Evolutionary conservation across 1,284 basidiomycete genomes (phyloP), one percentile per base, ranked within the genome.

Genomic region (Malassezia obtusa): DNA sequence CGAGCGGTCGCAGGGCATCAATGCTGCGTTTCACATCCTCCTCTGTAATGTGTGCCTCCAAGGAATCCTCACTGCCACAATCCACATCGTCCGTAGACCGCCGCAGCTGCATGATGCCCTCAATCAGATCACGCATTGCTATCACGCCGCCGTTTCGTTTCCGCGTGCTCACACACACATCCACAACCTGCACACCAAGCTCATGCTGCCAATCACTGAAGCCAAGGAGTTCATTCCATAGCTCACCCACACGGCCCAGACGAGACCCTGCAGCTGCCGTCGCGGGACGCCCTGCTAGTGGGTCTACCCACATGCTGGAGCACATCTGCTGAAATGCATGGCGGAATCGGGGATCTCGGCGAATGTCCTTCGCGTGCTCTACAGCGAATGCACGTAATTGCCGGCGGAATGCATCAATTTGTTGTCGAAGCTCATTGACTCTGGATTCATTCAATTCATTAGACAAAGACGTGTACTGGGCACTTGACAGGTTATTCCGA

Each of bases 261-360:
- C 46, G 47, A n/a, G 59, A 43, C 7, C 44, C 28, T 4, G 49
- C 41, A 6, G 19, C 12, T 3, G 43, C 14, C 10, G 58, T 45
- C 41, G 30, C 43, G 3, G 45, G 63, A 46, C 12, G 60, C 41
- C 62, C 65, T 0, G 71, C 86, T 17, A 98, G 80, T 0, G 94
- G 92, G 73, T 98, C 94, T 17, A 99, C 88, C 25, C 89, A 90
- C 51, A 99, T 86, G 14, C 85, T 84, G 1, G 85, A 82, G 73
- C 94, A 99, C 89, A 98, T 95, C 57, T 87, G 85, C 65, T 91
- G 89, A 75, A 98, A 98, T 14, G 84, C 85, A 78, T 86, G 85
- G 2, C 92, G 81, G 71, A 98, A 92, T 2, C 81, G 80, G 1
- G 94, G 87, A 67, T 95, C 87, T 51, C 80, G 79, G 54, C 83